Evolutionary conservation across 306 rosid species (phyloP).

Genomic region (Vigna mungo): DNA sequence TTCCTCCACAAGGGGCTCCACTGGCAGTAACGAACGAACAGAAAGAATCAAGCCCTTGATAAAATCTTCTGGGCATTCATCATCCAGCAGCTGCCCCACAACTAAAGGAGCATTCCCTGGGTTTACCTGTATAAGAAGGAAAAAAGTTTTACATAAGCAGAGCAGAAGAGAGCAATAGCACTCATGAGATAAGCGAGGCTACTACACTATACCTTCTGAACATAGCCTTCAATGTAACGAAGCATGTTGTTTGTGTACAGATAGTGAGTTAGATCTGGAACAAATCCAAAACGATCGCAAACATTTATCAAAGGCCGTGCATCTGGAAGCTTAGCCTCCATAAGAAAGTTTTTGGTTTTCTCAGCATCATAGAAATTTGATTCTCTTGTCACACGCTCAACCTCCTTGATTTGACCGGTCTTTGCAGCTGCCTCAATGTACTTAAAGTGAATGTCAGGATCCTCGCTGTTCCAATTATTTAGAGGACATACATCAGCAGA

Average conservation of each 20-base stretch:
- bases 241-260: constrained; percentile 96
- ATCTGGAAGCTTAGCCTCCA: constrained; percentile 99
- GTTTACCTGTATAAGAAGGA: constrained; percentile 71
- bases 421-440: constrained; percentile 99
- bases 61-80: constrained; percentile 98
- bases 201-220: constrained; percentile 79
- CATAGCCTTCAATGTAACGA: constrained; percentile 98
- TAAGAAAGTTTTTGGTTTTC: constrained; percentile 93
- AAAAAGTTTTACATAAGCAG: not conserved
- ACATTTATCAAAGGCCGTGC: constrained; percentile 98
- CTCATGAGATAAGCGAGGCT: constrained; percentile 14
- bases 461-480: constrained; percentile 79
- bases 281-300: constrained; percentile 98
- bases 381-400: constrained; percentile 98
- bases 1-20: constrained; percentile 99
- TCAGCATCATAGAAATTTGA: constrained; percentile 97
- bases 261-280: constrained; percentile 98
- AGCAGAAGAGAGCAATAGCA: constrained; percentile 15
- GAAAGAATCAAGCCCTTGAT: constrained; percentile 97
- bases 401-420: constrained; percentile 99
- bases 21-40: constrained; percentile 97
- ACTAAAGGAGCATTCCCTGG: constrained; percentile 99
- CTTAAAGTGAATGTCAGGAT: constrained; percentile 98
- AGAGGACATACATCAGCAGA: constrained; percentile 36
- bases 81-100: constrained; percentile 97